Evolutionary conservation across 495 filamentous ascomycete species (phyloP).

Genomic region (Penicillium turbatum): DNA sequence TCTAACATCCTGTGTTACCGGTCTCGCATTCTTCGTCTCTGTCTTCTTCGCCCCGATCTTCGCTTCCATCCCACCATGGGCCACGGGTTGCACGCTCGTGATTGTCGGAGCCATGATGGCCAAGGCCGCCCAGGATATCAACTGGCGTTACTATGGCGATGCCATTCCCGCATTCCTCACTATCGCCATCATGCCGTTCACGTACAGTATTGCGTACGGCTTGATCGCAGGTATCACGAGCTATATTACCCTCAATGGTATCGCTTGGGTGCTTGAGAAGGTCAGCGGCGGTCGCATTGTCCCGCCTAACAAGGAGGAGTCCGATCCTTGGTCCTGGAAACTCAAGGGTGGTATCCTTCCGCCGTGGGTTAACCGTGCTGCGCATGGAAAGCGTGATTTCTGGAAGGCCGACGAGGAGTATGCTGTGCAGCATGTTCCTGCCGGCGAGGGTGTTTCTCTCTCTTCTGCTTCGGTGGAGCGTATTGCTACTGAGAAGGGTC

Average conservation of each 20-base stretch:
- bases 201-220: constrained; percentile 75
- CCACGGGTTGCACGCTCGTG: constrained; percentile 76
- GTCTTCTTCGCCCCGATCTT: constrained; percentile 87
- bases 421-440: constrained; percentile 11
- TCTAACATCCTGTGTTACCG: constrained; percentile 71
- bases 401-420: constrained; percentile 48
- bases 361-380: constrained; percentile 59
- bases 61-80: constrained; percentile 79
- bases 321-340: constrained; percentile 69
- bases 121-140: constrained; percentile 68
- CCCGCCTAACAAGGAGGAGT: constrained; percentile 65
- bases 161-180: constrained; percentile 76
- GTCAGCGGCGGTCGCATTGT: constrained; percentile 62
- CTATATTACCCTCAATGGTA: constrained; percentile 65
- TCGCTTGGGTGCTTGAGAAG: constrained; percentile 61
- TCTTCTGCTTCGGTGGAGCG: constrained; percentile 14
- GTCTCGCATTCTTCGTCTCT: constrained; percentile 77
- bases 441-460: constrained; percentile 13
- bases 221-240: constrained; percentile 73
- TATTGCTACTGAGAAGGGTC: constrained; percentile 15
- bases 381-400: constrained; percentile 63
- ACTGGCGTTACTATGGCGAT: constrained; percentile 77
- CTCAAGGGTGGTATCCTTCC: constrained; percentile 66
- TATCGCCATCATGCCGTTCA: constrained; percentile 81
- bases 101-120: constrained; percentile 81